Evolutionary conservation across 768 basidiomycete species (phyloP).

Genomic region (Kwoniella mangroviensis): DNA sequence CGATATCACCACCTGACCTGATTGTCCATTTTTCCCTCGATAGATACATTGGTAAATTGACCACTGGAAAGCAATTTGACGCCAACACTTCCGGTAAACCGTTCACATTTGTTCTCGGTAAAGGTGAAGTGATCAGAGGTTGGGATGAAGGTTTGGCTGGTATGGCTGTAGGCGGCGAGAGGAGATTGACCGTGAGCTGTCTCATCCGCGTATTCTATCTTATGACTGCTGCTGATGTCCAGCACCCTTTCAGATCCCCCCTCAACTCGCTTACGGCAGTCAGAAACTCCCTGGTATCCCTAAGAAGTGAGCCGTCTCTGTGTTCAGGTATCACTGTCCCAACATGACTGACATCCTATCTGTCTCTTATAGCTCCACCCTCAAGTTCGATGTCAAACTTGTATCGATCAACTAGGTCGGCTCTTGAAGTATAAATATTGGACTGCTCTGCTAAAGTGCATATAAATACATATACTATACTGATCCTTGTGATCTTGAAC

Average conservation of each 20-base stretch:
- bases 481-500: no score
- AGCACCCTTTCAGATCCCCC: conserved; percentile 38
- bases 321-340: background rate
- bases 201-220: background rate
- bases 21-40: background rate
- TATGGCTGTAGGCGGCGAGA: conserved; percentile 87
- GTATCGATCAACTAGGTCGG: conserved; percentile 46
- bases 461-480: no score
- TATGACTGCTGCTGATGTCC: background rate
- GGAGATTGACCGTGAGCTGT: conserved; percentile 64
- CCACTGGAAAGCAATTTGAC: conserved; percentile 80
- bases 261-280: conserved; percentile 64
- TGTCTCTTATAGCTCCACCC: conserved; percentile 65
- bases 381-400: conserved; percentile 68
- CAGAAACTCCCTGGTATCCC: conserved; percentile 70
- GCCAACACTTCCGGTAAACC: conserved; percentile 58
- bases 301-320: conserved; percentile 58
- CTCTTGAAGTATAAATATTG: no score
- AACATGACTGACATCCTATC: conserved; percentile 10
- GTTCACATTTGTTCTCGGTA: conserved; percentile 79
- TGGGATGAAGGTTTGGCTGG: conserved; percentile 93
- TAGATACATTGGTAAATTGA: conserved; percentile 84
- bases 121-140: conserved; percentile 78
- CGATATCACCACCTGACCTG: background rate
- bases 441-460: no score